Base-by-base conservation (phyloP, 2,329 filamentous ascomycete species). In the Monilinia laxa region DNA sequence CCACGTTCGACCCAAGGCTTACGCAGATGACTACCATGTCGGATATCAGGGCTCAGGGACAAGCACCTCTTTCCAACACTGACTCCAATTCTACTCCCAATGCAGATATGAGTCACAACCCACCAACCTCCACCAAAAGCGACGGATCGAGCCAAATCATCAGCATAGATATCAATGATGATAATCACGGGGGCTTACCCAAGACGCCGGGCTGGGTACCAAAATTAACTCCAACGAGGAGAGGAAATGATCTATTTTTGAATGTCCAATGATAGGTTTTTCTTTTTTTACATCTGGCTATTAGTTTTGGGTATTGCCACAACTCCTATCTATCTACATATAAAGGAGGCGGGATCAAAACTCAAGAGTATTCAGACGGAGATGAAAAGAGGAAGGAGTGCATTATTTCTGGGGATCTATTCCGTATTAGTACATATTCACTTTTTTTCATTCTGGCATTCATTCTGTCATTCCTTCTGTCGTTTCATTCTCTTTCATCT, bases 231-330 rank as follows among this genome's bases (percentile, higher is more conserved):
- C 89, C 89, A 3, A 87, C 86, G 66, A 79, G 87, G 68, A 81
- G 86, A 59, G 89, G 89, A 0, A 85, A 88, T 35, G 87, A 91
- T 74, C 73, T 91, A 68, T 88, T 84, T 70, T 73, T 87, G 71
- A 83, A 83, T 70, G 84, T 87, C 69, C 80, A 82, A 47, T 53
- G 23, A n/a, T 31, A 35, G 42, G 28, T 28, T 28, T 28, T 9
- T 31, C 4, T 18, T 59, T 9, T 31, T 10, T 18, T 59, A 25
- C 6, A 20, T n/a, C 5, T 3, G 12, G 12, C 7, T 56, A 16
- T 40, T 40, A 42, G 16, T 42, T 42, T 16, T 42, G 16, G 40
- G 12, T 42, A 14, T 14, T 16, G 40, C 4, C 5, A 6, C 31
- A 35, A 35, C 31, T 28, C 4, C 28, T 28, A 28, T 28, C 28